These are phyloP conservation scores for Poa annua DNA, from an alignment of 176 grass and related monocot species.

Conservation along the genomic window DNA sequence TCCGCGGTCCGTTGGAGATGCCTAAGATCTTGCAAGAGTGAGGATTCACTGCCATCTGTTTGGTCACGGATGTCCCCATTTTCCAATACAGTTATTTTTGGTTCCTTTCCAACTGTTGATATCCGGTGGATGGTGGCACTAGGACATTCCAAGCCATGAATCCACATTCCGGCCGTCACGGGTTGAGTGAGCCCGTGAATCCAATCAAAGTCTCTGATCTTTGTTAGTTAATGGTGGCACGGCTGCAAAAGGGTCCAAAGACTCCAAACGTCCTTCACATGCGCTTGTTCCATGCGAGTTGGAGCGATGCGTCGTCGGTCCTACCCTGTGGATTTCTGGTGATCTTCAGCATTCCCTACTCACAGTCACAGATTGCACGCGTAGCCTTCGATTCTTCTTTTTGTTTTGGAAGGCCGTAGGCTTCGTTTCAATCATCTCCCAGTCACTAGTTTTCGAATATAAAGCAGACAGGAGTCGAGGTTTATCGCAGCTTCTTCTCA, in stretches of 20 bases:
- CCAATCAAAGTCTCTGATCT: slow-evolving; percentile 2
- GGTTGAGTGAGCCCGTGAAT: slow-evolving; percentile 36
- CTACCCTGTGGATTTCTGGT: background rate
- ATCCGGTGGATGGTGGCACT: background rate
- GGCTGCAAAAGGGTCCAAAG: background rate
- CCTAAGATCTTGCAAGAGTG: background rate
- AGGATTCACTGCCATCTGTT: background rate
- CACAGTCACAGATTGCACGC: background rate
- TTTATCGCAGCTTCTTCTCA: slow-evolving; percentile 5
- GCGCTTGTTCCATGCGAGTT: slow-evolving; percentile 60
- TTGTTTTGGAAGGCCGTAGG: too few species aligned
- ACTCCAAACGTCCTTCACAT: slow-evolving; percentile 63
- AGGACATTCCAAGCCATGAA: slow-evolving; percentile 47
- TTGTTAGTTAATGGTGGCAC: slow-evolving; percentile 27
- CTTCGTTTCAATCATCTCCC: background rate
- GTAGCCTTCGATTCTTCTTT: background rate
- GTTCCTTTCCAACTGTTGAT: slow-evolving; percentile 4
- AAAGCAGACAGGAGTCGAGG: slow-evolving; percentile 14
- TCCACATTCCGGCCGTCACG: background rate
- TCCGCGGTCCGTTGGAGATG: too few species aligned
- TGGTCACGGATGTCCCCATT: slow-evolving; percentile 31
- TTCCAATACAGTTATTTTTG: background rate
- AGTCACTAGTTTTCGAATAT: slow-evolving; percentile 33
- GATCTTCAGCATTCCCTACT: too few species aligned
- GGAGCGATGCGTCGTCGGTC: slow-evolving; percentile 19